These are phyloP conservation scores for Pseudocohnilembus persalinus DNA, from an alignment of 169 alveolate species.

Conservation along the genomic window DNA sequence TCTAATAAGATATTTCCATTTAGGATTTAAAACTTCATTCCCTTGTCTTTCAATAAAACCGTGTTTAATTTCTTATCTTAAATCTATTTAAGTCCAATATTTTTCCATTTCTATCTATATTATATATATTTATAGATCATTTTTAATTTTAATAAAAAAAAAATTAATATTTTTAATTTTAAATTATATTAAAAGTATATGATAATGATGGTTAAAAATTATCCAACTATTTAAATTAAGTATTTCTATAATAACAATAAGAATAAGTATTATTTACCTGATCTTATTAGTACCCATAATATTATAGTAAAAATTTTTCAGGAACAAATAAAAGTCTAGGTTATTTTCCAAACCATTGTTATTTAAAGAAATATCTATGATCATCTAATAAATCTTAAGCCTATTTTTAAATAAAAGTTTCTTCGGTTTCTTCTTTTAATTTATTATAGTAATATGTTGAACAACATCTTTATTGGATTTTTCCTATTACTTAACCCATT, in stretches of 20 bases:
- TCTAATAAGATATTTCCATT: slow-evolving; percentile 40
- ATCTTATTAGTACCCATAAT: slow-evolving; percentile 27
- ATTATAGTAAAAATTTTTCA: slow-evolving; percentile 14
- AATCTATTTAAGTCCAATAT: slow-evolving; percentile 31
- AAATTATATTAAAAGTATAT: no score
- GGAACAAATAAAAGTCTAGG: slow-evolving; percentile 14
- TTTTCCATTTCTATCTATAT: slow-evolving; percentile 18
- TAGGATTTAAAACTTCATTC: slow-evolving; percentile 20
- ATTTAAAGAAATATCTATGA: slow-evolving; percentile 16
- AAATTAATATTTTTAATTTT: no score
- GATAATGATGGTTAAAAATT: no score
- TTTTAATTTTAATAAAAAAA: no score
- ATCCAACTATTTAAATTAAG: no score
- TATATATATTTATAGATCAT: not conserved
- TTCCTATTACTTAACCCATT: no score
- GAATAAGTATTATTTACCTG: not conserved
- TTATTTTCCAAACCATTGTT: slow-evolving; percentile 33
- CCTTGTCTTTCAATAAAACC: slow-evolving; percentile 24
- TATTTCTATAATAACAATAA: no score
- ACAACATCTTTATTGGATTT: no score
- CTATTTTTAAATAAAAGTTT: no score
- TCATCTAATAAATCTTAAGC: no score
- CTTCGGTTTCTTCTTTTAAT: no score
- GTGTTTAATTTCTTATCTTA: slow-evolving; percentile 12
- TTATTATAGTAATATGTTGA: no score